Percentiles rank a stretch among this genome's conserved stretches.
These are phyloP conservation scores for Phaeolepiota aurea DNA, from an alignment of 768 basidiomycete genomes.

Conservation along the genomic window DNA sequence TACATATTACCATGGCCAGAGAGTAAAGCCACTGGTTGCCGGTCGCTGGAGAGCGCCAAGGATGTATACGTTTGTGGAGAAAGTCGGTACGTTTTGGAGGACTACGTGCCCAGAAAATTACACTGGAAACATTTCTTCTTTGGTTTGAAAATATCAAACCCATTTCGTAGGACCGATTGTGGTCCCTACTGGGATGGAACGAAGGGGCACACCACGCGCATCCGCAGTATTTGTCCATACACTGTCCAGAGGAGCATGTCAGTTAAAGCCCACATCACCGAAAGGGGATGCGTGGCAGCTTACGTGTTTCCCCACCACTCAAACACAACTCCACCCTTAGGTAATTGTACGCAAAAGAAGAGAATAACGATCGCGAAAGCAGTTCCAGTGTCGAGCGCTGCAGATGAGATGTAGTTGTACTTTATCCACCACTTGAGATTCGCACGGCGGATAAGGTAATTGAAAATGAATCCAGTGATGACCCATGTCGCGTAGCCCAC, in stretches of 20 bases:
- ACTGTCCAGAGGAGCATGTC: conserved; percentile 12
- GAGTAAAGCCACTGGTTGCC: no score
- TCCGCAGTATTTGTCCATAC: conserved; percentile 71
- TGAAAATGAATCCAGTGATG: conserved; percentile 57
- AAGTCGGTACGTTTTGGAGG: no score
- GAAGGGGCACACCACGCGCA: conserved; percentile 48
- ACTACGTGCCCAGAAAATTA: no score
- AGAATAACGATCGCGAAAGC: conserved; percentile 45
- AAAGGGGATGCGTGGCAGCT: conserved; percentile 14
- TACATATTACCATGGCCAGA: no score
- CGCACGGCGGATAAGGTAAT: conserved; percentile 47
- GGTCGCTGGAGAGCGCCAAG: no score
- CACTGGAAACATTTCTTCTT: no score
- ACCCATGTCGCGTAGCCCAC: conserved; percentile 64
- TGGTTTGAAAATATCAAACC: conserved; percentile 29
- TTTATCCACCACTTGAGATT: conserved; percentile 67
- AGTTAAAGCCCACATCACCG: neutral
- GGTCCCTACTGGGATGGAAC: conserved; percentile 32
- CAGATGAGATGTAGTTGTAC: conserved; percentile 60
- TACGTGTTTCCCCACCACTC: conserved; percentile 77
- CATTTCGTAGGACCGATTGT: conserved; percentile 59
- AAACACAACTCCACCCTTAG: conserved; percentile 44
- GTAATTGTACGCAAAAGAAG: conserved; percentile 58
- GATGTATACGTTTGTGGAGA: no score
- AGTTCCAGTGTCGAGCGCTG: conserved; percentile 61